Base-by-base conservation (phyloP, 495 filamentous ascomycete genomes). In the Terfezia boudieri region DNA sequence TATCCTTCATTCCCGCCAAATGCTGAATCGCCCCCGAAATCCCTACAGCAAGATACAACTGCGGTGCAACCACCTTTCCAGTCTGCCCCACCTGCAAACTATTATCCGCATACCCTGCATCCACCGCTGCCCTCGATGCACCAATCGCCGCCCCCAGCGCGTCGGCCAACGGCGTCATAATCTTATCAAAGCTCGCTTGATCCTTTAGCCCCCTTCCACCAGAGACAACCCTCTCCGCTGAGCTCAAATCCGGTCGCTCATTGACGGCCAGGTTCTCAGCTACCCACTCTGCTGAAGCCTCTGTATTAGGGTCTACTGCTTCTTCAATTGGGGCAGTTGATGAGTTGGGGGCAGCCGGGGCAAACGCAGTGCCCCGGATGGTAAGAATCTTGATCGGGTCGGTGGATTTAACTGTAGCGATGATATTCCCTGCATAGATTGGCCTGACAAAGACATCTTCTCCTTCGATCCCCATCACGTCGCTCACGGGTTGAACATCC, bases 1-100 rank as follows among this genome's bases (percentile, higher is more conserved):
- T 93, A 67, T 98, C 90, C 77, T 98, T 98, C 90, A 98, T 98
- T 65, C 90, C 90, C 46, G 92, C 92, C 69, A 98, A 71, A 76
- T 98, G 90, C 70, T 98, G 90, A 59, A 98, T 98, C 22, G 90
- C 90, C 50, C 90, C 90, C 7, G 83, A 90, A 64, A 98, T 96
- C 62, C 90, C 90, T 14, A 87, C 89, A 36, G 85, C 90, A 56
- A 98, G 75, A 66, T 98, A 98, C 57, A 96, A 71, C 68, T 98
- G 82, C 54, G 90, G 90, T 46, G 90, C 90, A 36, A 98, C 87
- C 56, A 94, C 92, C 77, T 98, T 98, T 57, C 90, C 90, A 8
- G 90, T 98, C 71, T 98, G 90, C 10, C 90, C 90, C 58, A 98
- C 86, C 70, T 98, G 90, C 64, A 98, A 70, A 70, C 85, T 93